Base-by-base conservation (phyloP, 2,329 filamentous ascomycete species). In the Ciborinia camelliae region DNA sequence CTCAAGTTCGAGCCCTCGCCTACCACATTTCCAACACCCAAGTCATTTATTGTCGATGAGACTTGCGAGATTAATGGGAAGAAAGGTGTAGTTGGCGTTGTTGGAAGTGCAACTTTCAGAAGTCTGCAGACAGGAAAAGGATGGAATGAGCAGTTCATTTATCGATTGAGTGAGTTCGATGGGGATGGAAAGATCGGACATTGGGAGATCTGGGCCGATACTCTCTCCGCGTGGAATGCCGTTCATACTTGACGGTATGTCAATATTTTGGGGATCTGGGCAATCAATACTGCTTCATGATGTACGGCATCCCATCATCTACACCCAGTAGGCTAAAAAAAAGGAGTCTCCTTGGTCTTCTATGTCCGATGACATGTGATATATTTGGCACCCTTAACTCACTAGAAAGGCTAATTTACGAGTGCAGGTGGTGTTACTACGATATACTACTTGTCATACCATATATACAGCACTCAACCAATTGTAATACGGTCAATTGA, bases 171-270 rank as follows among this genome's bases (percentile, higher is more conserved):
- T 68, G 76, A 65, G 9, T 79, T 78, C 66, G 76, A 79, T 69
- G 69, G 70, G 8, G 66, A 75, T 23, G 76, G 76, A 0, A 76
- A 67, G 70, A 76, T 79, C 66, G 77, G 76, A 35, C 73, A 76
- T 68, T 79, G 77, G 76, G 77, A 80, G 69, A 77, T 79, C 59
- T 80, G 78, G 77, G 77, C 76, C 18, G 78, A 80, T 73, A 76
- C 76, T 15, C 68, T 79, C 64, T 78, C 76, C 66, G 78, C 78
- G 41, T 79, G 77, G 77, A 72, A 74, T 32, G 78, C 77, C 53
- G 64, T 76, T 75, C 39, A 63, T 28, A 35, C 30, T 63, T 50
- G 37, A 54, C 1, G 28, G 6, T 14, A 26, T 51, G 47, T 30
- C n/a, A 12, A 39, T 41, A 14, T 18, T 7, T 30, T 4, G 2